phyloP scores from a whole-genome alignment of 106 monocot species.

The Agapanthus africanus region DNA sequence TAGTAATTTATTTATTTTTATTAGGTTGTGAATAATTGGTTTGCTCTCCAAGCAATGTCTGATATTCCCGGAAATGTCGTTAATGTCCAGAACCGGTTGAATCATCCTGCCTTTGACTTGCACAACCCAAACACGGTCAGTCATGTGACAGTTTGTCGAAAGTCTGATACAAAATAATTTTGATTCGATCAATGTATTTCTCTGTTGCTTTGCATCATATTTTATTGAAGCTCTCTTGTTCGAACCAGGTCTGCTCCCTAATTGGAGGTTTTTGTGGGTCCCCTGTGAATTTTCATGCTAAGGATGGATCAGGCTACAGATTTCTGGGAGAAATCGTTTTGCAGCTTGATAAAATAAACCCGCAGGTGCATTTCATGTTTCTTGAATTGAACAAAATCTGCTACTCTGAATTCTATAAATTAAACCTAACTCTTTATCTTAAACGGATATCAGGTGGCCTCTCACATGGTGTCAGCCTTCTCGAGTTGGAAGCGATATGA shows the following conservation, averaged over 20 bases:
- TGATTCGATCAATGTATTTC: not conserved
- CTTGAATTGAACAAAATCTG: too few relatives aligned
- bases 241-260: slow-evolving; percentile 69
- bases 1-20: not conserved
- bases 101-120: slow-evolving; percentile 91
- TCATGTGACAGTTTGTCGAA: not conserved
- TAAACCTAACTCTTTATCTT: slow-evolving; percentile 14
- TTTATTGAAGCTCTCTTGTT: not conserved
- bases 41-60: slow-evolving; percentile 90
- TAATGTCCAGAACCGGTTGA: slow-evolving; percentile 74
- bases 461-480: slow-evolving; percentile 94
- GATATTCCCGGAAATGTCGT: slow-evolving; percentile 83
- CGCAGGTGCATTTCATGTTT: slow-evolving; percentile 55
- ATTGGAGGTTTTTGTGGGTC: slow-evolving; percentile 94
- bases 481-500: slow-evolving; percentile 94
- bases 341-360: slow-evolving; percentile 89
- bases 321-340: slow-evolving; percentile 91
- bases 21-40: slow-evolving; percentile 95
- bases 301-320: slow-evolving; percentile 96
- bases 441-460: slow-evolving; percentile 57
- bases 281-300: slow-evolving; percentile 92
- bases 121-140: slow-evolving; percentile 88
- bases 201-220: not conserved
- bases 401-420: too few relatives aligned
- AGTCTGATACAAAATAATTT: not conserved